Evolutionary conservation across 179 eudicot species (phyloP), one percentile per base, ranked within the genome.

Genomic region (Vitellaria paradoxa): DNA sequence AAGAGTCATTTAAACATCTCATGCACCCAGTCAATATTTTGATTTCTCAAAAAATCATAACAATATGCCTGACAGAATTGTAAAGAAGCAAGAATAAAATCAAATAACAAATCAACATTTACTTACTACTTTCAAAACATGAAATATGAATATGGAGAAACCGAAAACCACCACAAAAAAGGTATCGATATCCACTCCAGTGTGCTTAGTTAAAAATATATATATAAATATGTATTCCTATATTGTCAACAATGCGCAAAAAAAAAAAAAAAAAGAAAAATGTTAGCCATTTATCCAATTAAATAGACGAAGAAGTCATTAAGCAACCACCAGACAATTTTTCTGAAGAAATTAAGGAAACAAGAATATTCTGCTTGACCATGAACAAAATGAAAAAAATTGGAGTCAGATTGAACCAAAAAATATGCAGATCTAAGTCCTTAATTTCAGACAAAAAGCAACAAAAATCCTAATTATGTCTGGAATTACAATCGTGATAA

Each of bases 1-100:
- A 62, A n/a, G n/a, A n/a, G 65, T 23, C 65, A 62, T 62, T 62
- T 62, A 23, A 62, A 57, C 62, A 62, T 62, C 37, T 62, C 17
- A 57, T 57, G 30, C 26, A 62, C 8, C 26, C 9, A 15, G 6
- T 4, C 67, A 64, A 26, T 11, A 40, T 24, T 62, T 23, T 62
- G 20, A 20, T 62, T 7, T 10, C 13, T 30, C 37, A 30, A 30
- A 30, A 30, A 30, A 30, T 30, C 37, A 30, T 30, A 64, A 26
- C 40, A 23, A 14, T 26, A 64, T 26, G 67, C 42, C 26, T 64
- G 40, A 64, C 42, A 64, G 5, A 64, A 64, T 64, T 14, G 3
- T 2, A 64, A 4, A 5, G 53, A 3, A 21, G 26, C 21, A 30
- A 68, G 30, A 68, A 30, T 11, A 30, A 37, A 42, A 65, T 65